phyloP scores from a whole-genome alignment of 1,139 yeast genomes.

The Nakaseomyces nivariensis region DNA sequence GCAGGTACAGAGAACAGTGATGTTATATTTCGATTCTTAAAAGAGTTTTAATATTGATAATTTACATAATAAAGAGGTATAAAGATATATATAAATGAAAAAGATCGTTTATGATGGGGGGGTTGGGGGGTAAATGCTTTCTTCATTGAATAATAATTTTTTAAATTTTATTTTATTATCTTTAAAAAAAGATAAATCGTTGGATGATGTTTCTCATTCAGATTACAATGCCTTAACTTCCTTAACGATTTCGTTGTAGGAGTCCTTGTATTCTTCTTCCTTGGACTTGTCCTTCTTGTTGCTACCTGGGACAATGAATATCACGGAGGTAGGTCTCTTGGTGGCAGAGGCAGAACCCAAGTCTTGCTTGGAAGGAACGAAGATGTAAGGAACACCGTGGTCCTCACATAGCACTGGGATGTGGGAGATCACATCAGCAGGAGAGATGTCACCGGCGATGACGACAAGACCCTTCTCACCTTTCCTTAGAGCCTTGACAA shows the following conservation, averaged over 20 bases:
- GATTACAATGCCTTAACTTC: conserved; percentile 44
- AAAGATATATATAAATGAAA: too few species aligned
- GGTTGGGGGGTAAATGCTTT: too few species aligned
- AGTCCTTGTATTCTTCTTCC: conserved; percentile 82
- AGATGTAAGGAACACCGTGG: conserved; percentile 76
- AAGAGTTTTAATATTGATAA: too few species aligned
- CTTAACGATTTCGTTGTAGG: conserved; percentile 87
- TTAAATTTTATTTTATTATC: too few species aligned
- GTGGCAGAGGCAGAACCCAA: conserved; percentile 98
- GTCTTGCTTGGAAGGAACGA: conserved; percentile 95
- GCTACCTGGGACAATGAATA: conserved; percentile 95
- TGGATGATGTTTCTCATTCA: too few species aligned
- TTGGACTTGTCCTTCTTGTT: conserved; percentile 72
- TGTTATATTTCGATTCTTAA: too few species aligned
- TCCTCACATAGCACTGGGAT: conserved; percentile 97
- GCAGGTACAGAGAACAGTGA: too few species aligned
- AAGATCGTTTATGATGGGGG: too few species aligned
- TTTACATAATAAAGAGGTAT: too few species aligned
- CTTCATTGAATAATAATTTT: too few species aligned
- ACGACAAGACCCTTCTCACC: conserved; percentile 96
- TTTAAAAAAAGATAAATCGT: too few species aligned
- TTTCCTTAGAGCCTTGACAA: conserved; percentile 92
- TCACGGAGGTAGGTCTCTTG: conserved; percentile 97
- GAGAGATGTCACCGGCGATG: conserved; percentile 96
- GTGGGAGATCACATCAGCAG: conserved; percentile 94